A percentile compares a stretch with the other conserved stretches of the same genome.
These are phyloP conservation scores for Saccharomycopsis fermentans DNA, from an alignment of 805 yeast genomes.

Conservation along the genomic window DNA sequence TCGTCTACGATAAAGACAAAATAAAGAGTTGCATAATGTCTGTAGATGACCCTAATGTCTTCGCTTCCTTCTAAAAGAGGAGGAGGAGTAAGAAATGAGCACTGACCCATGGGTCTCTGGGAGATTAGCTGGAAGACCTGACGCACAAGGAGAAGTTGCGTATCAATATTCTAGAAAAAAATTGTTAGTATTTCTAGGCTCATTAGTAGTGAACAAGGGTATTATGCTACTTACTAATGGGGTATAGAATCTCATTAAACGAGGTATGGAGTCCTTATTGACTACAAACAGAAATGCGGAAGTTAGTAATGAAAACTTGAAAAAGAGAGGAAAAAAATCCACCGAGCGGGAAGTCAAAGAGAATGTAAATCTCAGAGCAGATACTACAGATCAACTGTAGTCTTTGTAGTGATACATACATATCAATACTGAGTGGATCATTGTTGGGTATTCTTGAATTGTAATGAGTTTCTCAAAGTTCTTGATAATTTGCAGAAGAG, in stretches of 20 bases:
- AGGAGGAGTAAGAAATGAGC: conserved; percentile 87
- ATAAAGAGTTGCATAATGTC: conserved; percentile 92
- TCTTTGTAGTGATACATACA: conserved; percentile 36
- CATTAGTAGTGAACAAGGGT: not conserved
- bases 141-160: conserved; percentile 68
- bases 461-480: no score
- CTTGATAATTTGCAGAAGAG: no score
- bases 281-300: conserved; percentile 32
- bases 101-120: conserved; percentile 61
- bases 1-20: conserved; percentile 94
- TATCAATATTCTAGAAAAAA: conserved; percentile 45
- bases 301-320: conserved; percentile 2
- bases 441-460: conserved; percentile 20
- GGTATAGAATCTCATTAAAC: conserved; percentile 84
- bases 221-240: conserved; percentile 41
- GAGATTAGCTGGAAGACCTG: conserved; percentile 76
- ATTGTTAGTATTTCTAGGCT: not conserved
- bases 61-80: conserved; percentile 55
- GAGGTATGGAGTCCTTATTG: conserved; percentile 82
- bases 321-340: not conserved
- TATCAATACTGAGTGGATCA: conserved; percentile 83
- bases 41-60: conserved; percentile 79
- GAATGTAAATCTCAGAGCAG: not conserved
- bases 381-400: not conserved
- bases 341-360: not conserved